phyloP scores from a whole-genome alignment of 805 yeast species.

The Kazachstania africana region DNA sequence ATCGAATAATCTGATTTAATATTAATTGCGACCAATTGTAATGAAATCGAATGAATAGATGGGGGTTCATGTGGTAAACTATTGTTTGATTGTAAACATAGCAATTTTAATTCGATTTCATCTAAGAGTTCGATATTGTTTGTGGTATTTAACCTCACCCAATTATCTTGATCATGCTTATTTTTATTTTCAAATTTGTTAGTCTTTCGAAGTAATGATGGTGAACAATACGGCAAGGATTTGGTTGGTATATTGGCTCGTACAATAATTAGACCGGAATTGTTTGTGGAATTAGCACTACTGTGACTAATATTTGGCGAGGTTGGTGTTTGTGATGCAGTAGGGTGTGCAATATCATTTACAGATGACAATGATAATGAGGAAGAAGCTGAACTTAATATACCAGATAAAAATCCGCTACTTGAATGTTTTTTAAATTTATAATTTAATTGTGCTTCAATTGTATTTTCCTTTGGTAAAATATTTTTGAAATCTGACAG shows the following conservation, averaged over 20 bases:
- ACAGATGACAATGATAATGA: conserved; percentile 1
- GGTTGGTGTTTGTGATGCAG: neutral
- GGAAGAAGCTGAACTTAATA: conserved; percentile 8
- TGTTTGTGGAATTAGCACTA: conserved; percentile 4
- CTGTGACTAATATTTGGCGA: neutral
- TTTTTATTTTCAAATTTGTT: conserved; percentile 26
- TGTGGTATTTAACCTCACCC: conserved; percentile 14
- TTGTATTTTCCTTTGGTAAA: conserved; percentile 5
- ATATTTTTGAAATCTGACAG: conserved; percentile 7
- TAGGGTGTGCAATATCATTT: neutral
- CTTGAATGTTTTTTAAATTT: conserved; percentile 15
- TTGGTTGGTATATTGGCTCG: conserved; percentile 24
- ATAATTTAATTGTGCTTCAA: conserved; percentile 23
- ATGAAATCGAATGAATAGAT: conserved; percentile 18
- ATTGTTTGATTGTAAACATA: conserved; percentile 25
- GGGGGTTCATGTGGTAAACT: conserved; percentile 23
- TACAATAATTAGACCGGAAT: conserved; percentile 23
- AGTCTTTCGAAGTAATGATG: conserved; percentile 27
- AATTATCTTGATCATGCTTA: conserved; percentile 27
- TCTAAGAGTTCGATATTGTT: conserved; percentile 16
- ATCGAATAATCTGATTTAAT: conserved; percentile 27
- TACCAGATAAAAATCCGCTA: conserved; percentile 18
- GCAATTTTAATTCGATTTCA: conserved; percentile 23
- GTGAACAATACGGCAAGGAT: conserved; percentile 29
- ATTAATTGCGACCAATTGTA: conserved; percentile 27